Evolutionary conservation across 192 early-diverging fungal genomes (phyloP).

Genomic region (Dissophora globulifera): DNA sequence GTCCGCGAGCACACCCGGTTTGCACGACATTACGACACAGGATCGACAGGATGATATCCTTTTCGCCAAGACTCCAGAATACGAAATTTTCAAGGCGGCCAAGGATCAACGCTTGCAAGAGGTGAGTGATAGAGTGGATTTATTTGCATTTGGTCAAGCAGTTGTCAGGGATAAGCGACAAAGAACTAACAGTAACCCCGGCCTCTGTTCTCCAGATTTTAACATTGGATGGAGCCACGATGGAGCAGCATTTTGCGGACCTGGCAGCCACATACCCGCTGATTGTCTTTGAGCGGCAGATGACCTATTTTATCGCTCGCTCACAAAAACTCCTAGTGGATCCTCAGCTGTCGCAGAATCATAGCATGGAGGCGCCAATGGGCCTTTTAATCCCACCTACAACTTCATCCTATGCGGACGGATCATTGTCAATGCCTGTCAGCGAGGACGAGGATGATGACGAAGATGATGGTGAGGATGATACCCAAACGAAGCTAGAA

Average conservation of each 20-base stretch:
- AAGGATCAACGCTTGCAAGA: conserved; percentile 39
- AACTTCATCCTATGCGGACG: conserved; percentile 53
- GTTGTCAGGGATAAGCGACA: too few species aligned
- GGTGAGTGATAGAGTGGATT: conserved; percentile 13
- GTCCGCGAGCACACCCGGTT: not conserved
- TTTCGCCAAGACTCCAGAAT: conserved; percentile 44
- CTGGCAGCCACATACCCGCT: conserved; percentile 57
- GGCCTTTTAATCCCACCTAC: conserved; percentile 40
- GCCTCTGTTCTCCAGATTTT: conserved; percentile 55
- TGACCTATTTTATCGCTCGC: conserved; percentile 61
- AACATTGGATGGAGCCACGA: conserved; percentile 28
- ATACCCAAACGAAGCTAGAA: conserved; percentile 8
- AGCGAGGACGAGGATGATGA: conserved; percentile 59
- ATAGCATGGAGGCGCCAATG: conserved; percentile 16
- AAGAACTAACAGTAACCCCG: too few species aligned
- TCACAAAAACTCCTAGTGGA: conserved; percentile 55
- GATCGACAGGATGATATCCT: conserved; percentile 51
- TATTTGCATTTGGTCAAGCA: too few species aligned
- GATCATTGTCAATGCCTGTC: conserved; percentile 63
- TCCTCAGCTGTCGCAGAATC: conserved; percentile 56
- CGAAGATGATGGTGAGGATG: conserved; percentile 34
- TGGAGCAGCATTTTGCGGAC: conserved; percentile 56
- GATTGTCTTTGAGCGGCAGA: conserved; percentile 60
- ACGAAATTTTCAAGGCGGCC: conserved; percentile 20
- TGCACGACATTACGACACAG: conserved; percentile 46